Conservation (phyloP, 371 early-diverging fungal genomes). For the Mortierella sp. region DNA sequence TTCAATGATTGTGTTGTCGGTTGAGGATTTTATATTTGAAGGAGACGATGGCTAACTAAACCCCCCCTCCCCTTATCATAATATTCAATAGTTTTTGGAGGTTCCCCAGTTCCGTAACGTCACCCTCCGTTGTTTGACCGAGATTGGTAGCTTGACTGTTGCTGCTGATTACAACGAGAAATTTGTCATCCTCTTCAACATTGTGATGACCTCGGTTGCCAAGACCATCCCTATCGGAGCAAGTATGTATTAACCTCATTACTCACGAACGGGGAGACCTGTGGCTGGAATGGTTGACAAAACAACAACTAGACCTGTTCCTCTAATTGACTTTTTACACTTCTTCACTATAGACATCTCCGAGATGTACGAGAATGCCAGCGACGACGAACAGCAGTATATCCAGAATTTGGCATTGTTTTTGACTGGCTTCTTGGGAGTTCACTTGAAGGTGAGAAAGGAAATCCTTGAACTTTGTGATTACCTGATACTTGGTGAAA, state of each 20-base stretch:
- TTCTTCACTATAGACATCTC: conserved; percentile 73
- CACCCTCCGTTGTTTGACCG: conserved; percentile 95
- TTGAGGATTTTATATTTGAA: neutral
- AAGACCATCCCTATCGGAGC: conserved; percentile 79
- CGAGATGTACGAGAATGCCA: conserved; percentile 85
- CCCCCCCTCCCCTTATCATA: neutral
- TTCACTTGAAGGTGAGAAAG: conserved; percentile 82
- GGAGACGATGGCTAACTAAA: neutral
- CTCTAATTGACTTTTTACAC: neutral
- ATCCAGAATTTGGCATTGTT: conserved; percentile 91
- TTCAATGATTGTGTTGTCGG: too few species aligned
- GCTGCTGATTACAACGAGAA: conserved; percentile 85
- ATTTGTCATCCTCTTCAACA: conserved; percentile 85
- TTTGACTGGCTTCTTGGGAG: conserved; percentile 86
- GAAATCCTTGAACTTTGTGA: neutral
- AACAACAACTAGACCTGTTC: too few species aligned
- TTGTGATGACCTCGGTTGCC: conserved; percentile 80
- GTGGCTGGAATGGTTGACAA: neutral
- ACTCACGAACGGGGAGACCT: too few species aligned
- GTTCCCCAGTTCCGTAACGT: conserved; percentile 92
- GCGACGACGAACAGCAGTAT: conserved; percentile 92
- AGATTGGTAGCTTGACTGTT: conserved; percentile 89
- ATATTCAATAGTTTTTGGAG: conserved; percentile 76
- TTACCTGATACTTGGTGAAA: neutral
- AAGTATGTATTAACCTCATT: conserved; percentile 58